Evolutionary conservation across 2,329 filamentous ascomycete genomes (phyloP).

Genomic region (Nothophoma quercina): DNA sequence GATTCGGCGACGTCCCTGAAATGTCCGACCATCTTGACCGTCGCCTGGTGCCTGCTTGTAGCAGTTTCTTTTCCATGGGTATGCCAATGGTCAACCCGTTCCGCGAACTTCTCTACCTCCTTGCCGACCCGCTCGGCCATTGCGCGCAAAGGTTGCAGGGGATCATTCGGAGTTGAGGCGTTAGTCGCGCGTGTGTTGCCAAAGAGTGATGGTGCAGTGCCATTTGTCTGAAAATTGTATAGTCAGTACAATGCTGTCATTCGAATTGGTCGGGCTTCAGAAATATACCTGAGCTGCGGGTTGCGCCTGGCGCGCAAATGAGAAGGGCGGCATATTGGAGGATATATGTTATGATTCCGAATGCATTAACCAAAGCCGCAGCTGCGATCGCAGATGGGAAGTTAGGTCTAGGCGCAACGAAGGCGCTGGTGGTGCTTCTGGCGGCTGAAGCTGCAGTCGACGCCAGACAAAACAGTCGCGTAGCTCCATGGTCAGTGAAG

Average conservation of each 20-base stretch:
- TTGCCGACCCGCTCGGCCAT: constrained; percentile 74
- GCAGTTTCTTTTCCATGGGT: constrained; percentile 37
- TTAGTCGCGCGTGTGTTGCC: constrained; percentile 25
- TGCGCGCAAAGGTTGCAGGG: constrained; percentile 67
- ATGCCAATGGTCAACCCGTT: constrained; percentile 77
- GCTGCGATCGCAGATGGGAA: not conserved
- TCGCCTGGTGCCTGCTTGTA: constrained; percentile 62
- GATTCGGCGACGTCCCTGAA: constrained; percentile 61
- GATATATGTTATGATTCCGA: not conserved
- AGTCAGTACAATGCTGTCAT: not conserved
- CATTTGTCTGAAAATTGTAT: constrained; percentile 18
- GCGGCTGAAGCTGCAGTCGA: constrained; percentile 1
- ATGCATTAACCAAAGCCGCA: not conserved
- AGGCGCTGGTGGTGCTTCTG: not conserved
- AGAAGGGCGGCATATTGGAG: constrained; percentile 35
- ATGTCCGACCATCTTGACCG: constrained; percentile 47
- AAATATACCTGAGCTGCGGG: constrained; percentile 34
- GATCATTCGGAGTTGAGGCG: constrained; percentile 45
- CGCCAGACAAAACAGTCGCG: constrained; percentile 36
- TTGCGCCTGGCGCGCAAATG: constrained; percentile 39
- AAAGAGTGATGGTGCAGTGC: constrained; percentile 21
- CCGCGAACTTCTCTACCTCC: constrained; percentile 88
- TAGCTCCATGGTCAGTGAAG: constrained; percentile 12
- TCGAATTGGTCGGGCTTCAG: constrained; percentile 11
- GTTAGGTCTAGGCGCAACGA: not conserved